A percentile compares a stretch with the other conserved stretches of the same genome.
phyloP scores from a whole-genome alignment of 2,329 filamentous ascomycete genomes.

The Beauveria medogensis region DNA sequence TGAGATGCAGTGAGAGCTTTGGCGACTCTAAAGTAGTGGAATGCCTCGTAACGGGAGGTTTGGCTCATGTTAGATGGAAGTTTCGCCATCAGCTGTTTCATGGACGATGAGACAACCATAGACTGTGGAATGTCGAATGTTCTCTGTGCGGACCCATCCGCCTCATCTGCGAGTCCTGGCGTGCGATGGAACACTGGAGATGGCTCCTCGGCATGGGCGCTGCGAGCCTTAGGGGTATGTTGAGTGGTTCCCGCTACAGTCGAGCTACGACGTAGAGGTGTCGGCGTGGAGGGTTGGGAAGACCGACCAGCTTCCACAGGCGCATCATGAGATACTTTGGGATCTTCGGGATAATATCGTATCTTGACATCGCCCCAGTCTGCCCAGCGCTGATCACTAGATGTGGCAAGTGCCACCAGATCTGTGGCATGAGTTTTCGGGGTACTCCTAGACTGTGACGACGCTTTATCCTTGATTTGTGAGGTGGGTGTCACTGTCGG shows the following conservation, averaged over 20 bases:
- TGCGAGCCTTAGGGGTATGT: constrained; percentile 33
- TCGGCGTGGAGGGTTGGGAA: constrained; percentile 60
- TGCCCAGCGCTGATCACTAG: constrained; percentile 53
- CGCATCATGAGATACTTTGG: constrained; percentile 15
- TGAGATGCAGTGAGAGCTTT: constrained; percentile 63
- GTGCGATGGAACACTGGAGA: constrained; percentile 42
- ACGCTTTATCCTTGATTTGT: constrained; percentile 61
- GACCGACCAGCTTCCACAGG: constrained; percentile 24
- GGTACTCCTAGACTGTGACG: constrained; percentile 32
- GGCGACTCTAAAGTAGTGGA: constrained; percentile 77
- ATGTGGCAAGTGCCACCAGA: constrained; percentile 64
- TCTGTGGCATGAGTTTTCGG: constrained; percentile 72
- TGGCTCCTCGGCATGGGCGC: constrained; percentile 30
- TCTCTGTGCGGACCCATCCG: constrained; percentile 39
- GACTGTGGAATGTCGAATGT: constrained; percentile 57
- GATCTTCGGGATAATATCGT: constrained; percentile 59
- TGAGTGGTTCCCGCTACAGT: constrained; percentile 39
- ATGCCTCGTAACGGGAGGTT: constrained; percentile 70
- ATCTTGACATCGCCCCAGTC: constrained; percentile 76
- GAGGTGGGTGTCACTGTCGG: constrained; percentile 45
- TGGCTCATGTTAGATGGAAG: constrained; percentile 59
- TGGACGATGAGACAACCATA: constrained; percentile 41
- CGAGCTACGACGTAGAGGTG: constrained; percentile 62
- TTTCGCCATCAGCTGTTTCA: constrained; percentile 49
- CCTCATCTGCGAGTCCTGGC: constrained; percentile 29